Conservation (phyloP, 768 basidiomycete genomes). For the Mycena sanguinolenta region DNA sequence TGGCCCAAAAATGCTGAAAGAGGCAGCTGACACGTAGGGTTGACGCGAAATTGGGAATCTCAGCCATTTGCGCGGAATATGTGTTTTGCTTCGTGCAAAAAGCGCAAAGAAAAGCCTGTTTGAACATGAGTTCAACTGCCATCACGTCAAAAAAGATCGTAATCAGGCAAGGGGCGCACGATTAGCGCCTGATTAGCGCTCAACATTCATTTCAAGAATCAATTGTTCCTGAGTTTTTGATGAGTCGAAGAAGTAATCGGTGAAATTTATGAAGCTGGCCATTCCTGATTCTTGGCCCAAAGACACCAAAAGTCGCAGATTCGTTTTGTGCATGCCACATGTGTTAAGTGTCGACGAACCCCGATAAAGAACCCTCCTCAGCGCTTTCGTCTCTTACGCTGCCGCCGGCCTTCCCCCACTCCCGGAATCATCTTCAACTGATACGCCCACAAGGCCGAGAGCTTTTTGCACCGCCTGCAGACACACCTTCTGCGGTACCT, state of each 20-base stretch:
- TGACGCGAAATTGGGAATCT: too few species aligned
- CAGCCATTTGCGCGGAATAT: too few species aligned
- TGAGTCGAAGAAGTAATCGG: neutral
- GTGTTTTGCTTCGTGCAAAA: too few species aligned
- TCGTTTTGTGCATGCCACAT: neutral
- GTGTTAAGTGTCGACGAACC: neutral
- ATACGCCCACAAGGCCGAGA: constrained; percentile 31
- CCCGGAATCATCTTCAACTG: neutral
- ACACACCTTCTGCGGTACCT: constrained; percentile 81
- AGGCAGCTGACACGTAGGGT: too few species aligned
- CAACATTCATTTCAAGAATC: too few species aligned
- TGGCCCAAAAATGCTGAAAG: neutral
- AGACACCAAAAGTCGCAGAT: neutral
- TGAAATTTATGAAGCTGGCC: neutral
- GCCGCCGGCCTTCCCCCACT: constrained; percentile 15
- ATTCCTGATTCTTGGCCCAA: neutral
- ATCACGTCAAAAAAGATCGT: too few species aligned
- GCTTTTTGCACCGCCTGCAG: constrained; percentile 70
- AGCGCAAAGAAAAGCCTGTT: too few species aligned
- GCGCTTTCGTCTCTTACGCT: constrained; percentile 27
- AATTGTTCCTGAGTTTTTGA: neutral
- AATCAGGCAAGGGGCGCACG: too few species aligned
- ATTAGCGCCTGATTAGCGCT: too few species aligned
- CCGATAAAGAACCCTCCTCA: constrained; percentile 2
- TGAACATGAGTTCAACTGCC: too few species aligned